phyloP scores from a whole-genome alignment of 257 asterid species.

The Solanum dulcamara region DNA sequence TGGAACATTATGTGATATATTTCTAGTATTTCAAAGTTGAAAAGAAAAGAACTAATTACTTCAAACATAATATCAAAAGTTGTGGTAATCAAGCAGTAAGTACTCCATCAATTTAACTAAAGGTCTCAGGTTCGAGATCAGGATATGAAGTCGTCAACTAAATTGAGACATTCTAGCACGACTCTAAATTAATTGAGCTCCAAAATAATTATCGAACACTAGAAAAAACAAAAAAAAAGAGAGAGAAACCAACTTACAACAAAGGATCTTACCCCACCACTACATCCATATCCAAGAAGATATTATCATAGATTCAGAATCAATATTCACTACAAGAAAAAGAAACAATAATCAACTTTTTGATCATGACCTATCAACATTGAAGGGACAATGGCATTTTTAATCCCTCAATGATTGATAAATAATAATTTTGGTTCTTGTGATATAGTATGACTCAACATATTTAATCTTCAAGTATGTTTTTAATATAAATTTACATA shows the following conservation, averaged over 20 bases:
- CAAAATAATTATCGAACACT: background rate
- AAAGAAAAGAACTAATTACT: background rate
- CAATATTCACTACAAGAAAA: background rate
- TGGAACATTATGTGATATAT: background rate
- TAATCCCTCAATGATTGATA: background rate
- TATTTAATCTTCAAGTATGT: background rate
- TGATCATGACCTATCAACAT: background rate
- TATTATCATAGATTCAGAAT: background rate
- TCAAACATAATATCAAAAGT: background rate
- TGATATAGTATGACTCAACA: background rate
- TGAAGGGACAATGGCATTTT: background rate
- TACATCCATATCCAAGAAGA: background rate
- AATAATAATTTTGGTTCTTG: background rate
- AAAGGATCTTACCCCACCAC: constrained; percentile 6
- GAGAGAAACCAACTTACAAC: constrained; percentile 7
- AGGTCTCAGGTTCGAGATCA: background rate
- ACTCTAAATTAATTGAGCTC: background rate
- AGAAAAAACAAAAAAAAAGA: background rate
- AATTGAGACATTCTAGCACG: background rate
- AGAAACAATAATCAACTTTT: background rate
- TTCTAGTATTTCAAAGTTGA: background rate
- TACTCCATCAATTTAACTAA: background rate
- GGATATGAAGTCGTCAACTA: background rate
- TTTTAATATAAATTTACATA: background rate
- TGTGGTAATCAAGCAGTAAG: background rate